Conservation (phyloP, 2,329 filamentous ascomycete species). For the Verticillium klebahnii region DNA sequence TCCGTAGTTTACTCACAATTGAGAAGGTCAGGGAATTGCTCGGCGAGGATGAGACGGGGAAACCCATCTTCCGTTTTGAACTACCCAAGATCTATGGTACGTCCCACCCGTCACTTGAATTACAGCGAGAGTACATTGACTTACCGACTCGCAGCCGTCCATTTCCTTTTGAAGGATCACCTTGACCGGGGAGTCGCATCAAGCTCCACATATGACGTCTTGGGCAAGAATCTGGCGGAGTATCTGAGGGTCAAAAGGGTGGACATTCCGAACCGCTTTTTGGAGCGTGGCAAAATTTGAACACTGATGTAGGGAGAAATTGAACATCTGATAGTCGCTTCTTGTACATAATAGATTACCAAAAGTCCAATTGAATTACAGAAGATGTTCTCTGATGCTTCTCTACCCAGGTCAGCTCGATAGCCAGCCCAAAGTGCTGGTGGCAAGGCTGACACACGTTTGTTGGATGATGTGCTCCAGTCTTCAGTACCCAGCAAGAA, state of each 20-base stretch:
- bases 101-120: neutral
- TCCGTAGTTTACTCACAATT: constrained; percentile 34
- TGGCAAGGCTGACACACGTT: too few relatives aligned
- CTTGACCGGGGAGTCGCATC: constrained; percentile 14
- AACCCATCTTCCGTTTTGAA: constrained; percentile 40
- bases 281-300: constrained; percentile 17
- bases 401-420: too few relatives aligned
- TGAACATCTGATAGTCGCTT: too few relatives aligned
- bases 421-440: too few relatives aligned
- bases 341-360: too few relatives aligned
- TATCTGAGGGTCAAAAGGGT: constrained; percentile 22
- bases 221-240: constrained; percentile 24
- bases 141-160: constrained; percentile 15
- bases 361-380: too few relatives aligned
- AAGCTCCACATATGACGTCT: constrained; percentile 22
- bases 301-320: neutral
- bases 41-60: constrained; percentile 29
- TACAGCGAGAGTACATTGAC: neutral
- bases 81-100: constrained; percentile 22
- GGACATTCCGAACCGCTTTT: constrained; percentile 20
- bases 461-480: too few relatives aligned
- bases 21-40: constrained; percentile 30
- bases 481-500: too few relatives aligned
- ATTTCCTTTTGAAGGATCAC: constrained; percentile 39
- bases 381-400: too few relatives aligned